Base-by-base conservation (phyloP, 1,284 basidiomycete genomes). In the Fistulina hepatica region DNA sequence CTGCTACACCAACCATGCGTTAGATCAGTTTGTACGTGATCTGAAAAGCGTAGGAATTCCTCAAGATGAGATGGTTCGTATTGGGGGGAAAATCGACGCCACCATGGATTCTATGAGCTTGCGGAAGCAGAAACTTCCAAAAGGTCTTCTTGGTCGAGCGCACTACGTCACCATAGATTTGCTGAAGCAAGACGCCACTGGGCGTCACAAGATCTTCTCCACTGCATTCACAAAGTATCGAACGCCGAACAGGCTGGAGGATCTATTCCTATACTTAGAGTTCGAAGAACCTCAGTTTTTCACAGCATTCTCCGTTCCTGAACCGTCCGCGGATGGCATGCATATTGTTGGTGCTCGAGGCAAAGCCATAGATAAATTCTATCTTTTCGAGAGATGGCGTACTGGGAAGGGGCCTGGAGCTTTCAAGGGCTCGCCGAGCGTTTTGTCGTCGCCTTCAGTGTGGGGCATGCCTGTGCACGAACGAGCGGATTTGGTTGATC, bases 1-100 rank as follows among this genome's bases (percentile, higher is more conserved):
- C 15, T 78, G 76, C 46, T 80, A 69, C 42, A 80, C 77, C 1
- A 80, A 80, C 41, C 77, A 80, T 43, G 76, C 77, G 0, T 62
- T 79, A 0, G 76, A 80, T 43, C 71, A 77, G 41, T 74, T 80
- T 37, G 57, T 79, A 2, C 69, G 71, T 39, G 69, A 73, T 39
- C 58, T 80, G 0, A 46, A 80, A 5, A 61, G 69, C 30, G 71
- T 74, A 16, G 73, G 71, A 2, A 75, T 80, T 8, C 69, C 76
- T 0, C 27, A 43, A 1, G 6, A 36, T 0, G 55, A 45, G 24
- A 66, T 79, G 39, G 64, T 70, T 21, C 64, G 76, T 0, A 53
- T 80, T 0, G 76, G 76, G 5, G 64, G 73, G 1, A 73, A 76
- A 44, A 63, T 65, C 0, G 73, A 70, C 2, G 1, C 57, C 0